phyloP scores from a whole-genome alignment of 1,284 basidiomycete species.

The Cryptococcus amylolentus region DNA sequence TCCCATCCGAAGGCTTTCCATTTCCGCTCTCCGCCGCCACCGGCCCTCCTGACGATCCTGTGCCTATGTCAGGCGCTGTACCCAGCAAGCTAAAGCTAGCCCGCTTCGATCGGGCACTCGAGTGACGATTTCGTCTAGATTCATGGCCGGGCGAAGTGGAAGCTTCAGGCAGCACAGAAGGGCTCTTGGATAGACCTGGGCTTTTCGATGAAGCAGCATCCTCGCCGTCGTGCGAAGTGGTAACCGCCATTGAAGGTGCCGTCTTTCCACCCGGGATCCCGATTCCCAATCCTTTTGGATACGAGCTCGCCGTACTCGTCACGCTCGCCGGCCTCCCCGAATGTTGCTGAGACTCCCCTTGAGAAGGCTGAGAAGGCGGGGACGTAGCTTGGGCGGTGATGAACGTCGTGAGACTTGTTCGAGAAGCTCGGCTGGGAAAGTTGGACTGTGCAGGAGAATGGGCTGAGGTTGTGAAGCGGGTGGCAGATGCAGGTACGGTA shows the following conservation, averaged over 20 bases:
- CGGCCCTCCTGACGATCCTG: background rate
- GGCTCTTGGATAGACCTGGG: too few species aligned
- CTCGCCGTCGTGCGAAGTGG: conserved; percentile 16
- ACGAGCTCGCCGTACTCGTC: conserved; percentile 21
- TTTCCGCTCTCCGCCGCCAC: background rate
- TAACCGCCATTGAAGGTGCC: conserved; percentile 27
- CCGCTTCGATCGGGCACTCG: background rate
- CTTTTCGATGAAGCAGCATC: too few species aligned
- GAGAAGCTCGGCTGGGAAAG: conserved; percentile 1
- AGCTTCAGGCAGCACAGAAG: background rate
- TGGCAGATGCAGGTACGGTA: background rate
- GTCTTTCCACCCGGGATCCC: conserved; percentile 14
- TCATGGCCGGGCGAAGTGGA: background rate
- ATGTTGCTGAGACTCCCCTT: background rate
- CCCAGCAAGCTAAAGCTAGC: background rate
- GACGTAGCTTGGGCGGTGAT: background rate
- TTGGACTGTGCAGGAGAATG: background rate
- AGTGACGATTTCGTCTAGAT: background rate
- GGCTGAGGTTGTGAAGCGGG: conserved; percentile 3
- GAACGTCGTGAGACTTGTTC: background rate
- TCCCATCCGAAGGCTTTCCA: conserved; percentile 1
- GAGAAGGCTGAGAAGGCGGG: conserved; percentile 10
- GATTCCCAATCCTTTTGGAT: conserved; percentile 22
- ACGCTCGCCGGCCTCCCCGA: conserved; percentile 27
- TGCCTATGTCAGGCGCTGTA: too few species aligned